These are phyloP conservation scores for Rauvolfia tetraphylla DNA, from an alignment of 257 asterid genomes.

Conservation along the genomic window DNA sequence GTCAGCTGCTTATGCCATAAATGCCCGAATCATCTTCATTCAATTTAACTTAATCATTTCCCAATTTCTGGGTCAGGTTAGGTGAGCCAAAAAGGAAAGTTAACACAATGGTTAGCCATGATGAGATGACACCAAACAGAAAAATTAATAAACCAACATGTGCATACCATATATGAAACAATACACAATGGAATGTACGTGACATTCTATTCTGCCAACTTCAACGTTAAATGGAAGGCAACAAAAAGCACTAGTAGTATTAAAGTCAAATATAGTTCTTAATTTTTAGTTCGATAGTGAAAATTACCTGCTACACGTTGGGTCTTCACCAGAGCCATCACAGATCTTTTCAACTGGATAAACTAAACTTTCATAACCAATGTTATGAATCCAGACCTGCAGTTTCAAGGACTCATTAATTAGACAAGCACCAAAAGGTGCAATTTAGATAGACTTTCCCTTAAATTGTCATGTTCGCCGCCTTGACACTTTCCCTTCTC, in stretches of 20 bases:
- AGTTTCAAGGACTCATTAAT: conserved; percentile 14
- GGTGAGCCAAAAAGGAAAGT: not conserved
- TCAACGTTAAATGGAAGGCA: not conserved
- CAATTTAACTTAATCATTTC: not conserved
- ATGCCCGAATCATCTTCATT: not conserved
- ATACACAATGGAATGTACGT: not conserved
- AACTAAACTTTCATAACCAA: conserved; percentile 53
- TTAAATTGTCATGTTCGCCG: not conserved
- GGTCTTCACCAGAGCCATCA: conserved; percentile 96
- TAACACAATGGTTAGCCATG: not conserved
- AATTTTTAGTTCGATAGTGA: conserved; percentile 4
- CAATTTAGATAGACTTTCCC: not conserved
- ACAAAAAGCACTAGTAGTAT: not conserved
- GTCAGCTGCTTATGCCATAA: not conserved
- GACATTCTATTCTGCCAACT: not conserved
- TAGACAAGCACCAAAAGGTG: not conserved
- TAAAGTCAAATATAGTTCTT: not conserved
- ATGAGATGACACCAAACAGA: not conserved
- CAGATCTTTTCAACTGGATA: conserved; percentile 70
- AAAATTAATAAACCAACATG: not conserved
- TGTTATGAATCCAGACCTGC: conserved; percentile 79
- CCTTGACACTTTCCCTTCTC: not conserved
- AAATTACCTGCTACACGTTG: conserved; percentile 87
- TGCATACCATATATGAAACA: not conserved
- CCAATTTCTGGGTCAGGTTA: not conserved